Base-by-base conservation (phyloP, 768 basidiomycete genomes). In the Xerocomus potaroensis region DNA sequence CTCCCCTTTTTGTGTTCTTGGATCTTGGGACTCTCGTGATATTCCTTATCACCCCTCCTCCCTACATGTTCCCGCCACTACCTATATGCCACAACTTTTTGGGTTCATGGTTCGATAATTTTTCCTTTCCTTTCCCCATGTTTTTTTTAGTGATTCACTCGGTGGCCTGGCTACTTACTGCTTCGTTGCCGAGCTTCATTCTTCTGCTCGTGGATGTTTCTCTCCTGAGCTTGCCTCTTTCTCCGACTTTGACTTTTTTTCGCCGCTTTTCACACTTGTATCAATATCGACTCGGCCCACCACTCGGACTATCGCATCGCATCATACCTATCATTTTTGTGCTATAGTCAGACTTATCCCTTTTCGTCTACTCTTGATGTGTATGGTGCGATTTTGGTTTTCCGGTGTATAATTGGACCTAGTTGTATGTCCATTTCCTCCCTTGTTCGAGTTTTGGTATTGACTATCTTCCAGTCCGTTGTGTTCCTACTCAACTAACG, bases 1-100 rank as follows among this genome's bases (percentile, higher is more conserved):
- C 55, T 44, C 51, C 14, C 49, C 48, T 45, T 49, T 47, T 50
- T 67, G 66, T 72, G 65, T 68, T 72, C 63, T 72, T 70, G 73
- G 65, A 67, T 74, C 63, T 59, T 65, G 68, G 65, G 65, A 68
- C 64, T 52, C 23, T 48, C 43, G 54, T 55, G 50, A 54, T 61
- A 59, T 65, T 41, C 35, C 43, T 31, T 23, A 40, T 53, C 55
- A 48, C 51, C 35, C 42, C 32, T 38, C 27, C 50, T 16, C 23
- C 23, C n/a, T 23, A 24, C 36, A 52, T 60, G 55, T 50, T 61
- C 47, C 47, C 21, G 18, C 48, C 39, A 3, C 31, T 32, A 41
- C 52, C 36, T 48, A 53, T 43, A 53, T 64, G 59, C 31, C 53
- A 46, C 29, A 24, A 33, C 41, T 53, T 57, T 51, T 48, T 54